Conservation (phyloP, 768 basidiomycete genomes). For the Auricularia sp. region DNA sequence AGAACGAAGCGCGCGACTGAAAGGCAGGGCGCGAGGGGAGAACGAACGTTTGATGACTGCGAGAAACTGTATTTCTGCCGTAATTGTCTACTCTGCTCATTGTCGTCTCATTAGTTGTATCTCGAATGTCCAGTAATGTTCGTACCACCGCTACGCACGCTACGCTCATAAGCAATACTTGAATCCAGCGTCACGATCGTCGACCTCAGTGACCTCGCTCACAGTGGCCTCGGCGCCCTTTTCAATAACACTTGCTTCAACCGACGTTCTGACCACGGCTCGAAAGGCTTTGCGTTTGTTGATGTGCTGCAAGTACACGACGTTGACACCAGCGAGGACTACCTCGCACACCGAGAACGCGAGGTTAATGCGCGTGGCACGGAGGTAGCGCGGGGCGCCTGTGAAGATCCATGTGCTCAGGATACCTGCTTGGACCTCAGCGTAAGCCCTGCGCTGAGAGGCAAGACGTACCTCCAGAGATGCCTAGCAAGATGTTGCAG, state of each 20-base stretch:
- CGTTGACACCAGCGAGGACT: not conserved
- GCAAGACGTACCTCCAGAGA: too few relatives aligned
- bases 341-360: slow-evolving; percentile 1
- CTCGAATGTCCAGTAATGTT: too few relatives aligned
- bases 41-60: too few relatives aligned
- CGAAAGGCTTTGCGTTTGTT: not conserved
- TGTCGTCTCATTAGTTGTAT: too few relatives aligned
- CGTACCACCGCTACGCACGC: too few relatives aligned
- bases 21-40: too few relatives aligned
- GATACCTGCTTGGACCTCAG: not conserved
- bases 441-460: too few relatives aligned
- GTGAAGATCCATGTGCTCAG: slow-evolving; percentile 5
- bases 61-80: too few relatives aligned
- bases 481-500: too few relatives aligned
- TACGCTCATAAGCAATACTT: too few relatives aligned
- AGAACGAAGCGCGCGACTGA: too few relatives aligned
- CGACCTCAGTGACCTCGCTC: not conserved
- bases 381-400: slow-evolving; percentile 1
- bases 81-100: too few relatives aligned
- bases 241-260: not conserved
- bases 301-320: not conserved
- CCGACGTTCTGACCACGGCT: not conserved
- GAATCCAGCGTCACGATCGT: not conserved
- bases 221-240: not conserved
- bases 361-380: slow-evolving; percentile 3